Evolutionary conservation across 1,284 basidiomycete genomes (phyloP).

Genomic region (Ceratobasidium sp.): DNA sequence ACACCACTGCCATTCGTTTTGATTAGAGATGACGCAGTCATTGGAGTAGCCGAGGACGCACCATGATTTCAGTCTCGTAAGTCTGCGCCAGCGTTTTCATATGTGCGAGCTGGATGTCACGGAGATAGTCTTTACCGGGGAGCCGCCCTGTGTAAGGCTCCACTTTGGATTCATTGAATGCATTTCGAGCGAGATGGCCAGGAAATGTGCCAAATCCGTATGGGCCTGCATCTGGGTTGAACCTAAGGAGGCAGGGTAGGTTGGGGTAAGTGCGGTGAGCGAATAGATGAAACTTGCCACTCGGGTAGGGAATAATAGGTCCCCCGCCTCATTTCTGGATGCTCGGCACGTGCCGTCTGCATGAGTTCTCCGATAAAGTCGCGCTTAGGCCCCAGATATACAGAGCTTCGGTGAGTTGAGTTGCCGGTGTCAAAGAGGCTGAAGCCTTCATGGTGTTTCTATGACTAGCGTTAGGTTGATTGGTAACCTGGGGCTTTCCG

Average conservation of each 20-base stretch:
- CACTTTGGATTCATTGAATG: conserved; percentile 60
- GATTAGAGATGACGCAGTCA: not conserved
- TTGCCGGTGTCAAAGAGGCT: conserved; percentile 66
- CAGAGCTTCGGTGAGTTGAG: conserved; percentile 62
- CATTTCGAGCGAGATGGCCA: conserved; percentile 65
- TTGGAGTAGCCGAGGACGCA: conserved; percentile 48
- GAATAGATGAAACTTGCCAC: conserved; percentile 47
- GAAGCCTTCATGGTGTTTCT: conserved; percentile 58
- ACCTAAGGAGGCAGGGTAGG: conserved; percentile 54
- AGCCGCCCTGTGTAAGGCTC: conserved; percentile 68
- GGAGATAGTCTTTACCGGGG: conserved; percentile 63
- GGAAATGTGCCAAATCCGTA: conserved; percentile 66
- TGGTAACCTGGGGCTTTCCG: not conserved
- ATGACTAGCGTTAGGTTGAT: not conserved
- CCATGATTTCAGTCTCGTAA: conserved; percentile 69
- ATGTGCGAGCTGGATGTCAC: conserved; percentile 66
- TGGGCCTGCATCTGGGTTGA: conserved; percentile 62
- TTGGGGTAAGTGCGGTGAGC: not conserved
- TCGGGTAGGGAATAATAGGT: conserved; percentile 62
- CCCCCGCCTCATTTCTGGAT: conserved; percentile 63
- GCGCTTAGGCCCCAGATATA: conserved; percentile 63
- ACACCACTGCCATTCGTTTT: conserved; percentile 60
- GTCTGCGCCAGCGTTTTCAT: conserved; percentile 65
- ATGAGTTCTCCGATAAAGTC: conserved; percentile 67
- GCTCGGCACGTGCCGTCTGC: conserved; percentile 62